These are phyloP conservation scores for Eimeria necatrix DNA, from an alignment of 169 alveolate genomes.

Conservation along the genomic window DNA sequence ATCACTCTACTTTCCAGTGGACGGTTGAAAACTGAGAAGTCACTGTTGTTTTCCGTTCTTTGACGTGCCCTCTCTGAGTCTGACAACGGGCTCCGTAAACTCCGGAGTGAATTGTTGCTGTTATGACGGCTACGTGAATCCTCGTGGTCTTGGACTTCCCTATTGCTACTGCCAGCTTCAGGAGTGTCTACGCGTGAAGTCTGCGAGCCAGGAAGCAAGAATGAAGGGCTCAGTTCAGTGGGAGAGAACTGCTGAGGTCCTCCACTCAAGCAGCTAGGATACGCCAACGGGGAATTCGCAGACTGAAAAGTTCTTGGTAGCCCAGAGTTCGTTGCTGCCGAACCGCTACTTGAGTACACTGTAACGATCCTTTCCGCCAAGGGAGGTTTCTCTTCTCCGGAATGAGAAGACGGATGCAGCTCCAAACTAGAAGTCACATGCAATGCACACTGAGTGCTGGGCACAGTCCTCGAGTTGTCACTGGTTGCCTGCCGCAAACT, in stretches of 20 bases:
- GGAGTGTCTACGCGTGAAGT: not conserved
- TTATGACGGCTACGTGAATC: not conserved
- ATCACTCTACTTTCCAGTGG: constrained; percentile 47
- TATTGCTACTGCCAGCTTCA: not conserved
- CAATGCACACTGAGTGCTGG: constrained; percentile 30
- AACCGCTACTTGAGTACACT: not conserved
- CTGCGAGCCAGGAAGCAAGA: constrained; percentile 42
- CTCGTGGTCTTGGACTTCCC: not conserved
- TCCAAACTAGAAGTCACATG: constrained; percentile 21
- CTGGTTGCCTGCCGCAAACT: not conserved
- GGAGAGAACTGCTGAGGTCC: not conserved
- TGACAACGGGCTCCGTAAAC: not conserved
- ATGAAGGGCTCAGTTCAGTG: not conserved
- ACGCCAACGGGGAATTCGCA: not conserved
- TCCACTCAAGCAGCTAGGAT: not conserved
- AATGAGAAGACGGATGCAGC: constrained; percentile 45
- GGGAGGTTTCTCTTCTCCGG: not conserved
- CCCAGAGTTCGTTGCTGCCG: not conserved
- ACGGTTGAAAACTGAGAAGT: constrained; percentile 4
- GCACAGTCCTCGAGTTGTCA: constrained; percentile 19
- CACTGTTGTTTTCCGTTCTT: constrained; percentile 14
- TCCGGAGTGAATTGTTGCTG: constrained; percentile 29
- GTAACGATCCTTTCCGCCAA: constrained; percentile 24
- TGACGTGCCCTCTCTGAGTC: not conserved
- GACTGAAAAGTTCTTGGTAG: constrained; percentile 6